Base-by-base conservation (phyloP, 306 rosid species). In the Prinsepia uniflora region DNA sequence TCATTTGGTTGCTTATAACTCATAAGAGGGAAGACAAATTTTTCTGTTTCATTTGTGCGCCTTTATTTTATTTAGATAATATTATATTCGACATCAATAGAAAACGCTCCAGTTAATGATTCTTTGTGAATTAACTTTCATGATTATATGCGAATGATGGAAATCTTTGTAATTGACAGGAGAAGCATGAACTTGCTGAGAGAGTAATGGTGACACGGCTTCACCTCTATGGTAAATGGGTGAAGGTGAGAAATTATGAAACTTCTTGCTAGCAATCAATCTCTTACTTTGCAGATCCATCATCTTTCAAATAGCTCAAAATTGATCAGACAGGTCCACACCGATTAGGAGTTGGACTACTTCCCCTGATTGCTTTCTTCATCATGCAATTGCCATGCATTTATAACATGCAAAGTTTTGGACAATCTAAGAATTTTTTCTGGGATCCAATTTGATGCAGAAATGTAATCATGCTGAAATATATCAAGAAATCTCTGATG, bases 181-280 rank as follows among this genome's bases (percentile, higher is more conserved):
- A 94, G 85, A 86, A 74, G 30, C 99, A 87, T 41, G 89, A 83
- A 40, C 97, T 94, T 73, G 99, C 99, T 3, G 99, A 94, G 79
- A 86, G 99, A 84, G 97, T 94, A 70, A 94, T 94, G 99, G 75
- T 94, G 70, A 94, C 99, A 43, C 69, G 99, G 73, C 99, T 94
- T 67, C 90, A 90, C 76, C 92, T 94, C 40, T 94, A 90, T 67
- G 85, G 95, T 19, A 91, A 91, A 91, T 94, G 99, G 99, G 72
- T 86, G 47, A 89, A 94, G 99, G 99, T 90, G 81, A 77, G 71
- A 18, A 40, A 78, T 20, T 76, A 42, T 2, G 13, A 39, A 17
- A 44, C 14, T 62, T 50, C 36, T 24, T 24, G 30, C 30, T 24
- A 24, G 30, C 30, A 24, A 24, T 24, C 30, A n/a, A n/a, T n/a